Base-by-base conservation (phyloP, 2,329 filamentous ascomycete genomes). In the Cladosporium sp. region DNA sequence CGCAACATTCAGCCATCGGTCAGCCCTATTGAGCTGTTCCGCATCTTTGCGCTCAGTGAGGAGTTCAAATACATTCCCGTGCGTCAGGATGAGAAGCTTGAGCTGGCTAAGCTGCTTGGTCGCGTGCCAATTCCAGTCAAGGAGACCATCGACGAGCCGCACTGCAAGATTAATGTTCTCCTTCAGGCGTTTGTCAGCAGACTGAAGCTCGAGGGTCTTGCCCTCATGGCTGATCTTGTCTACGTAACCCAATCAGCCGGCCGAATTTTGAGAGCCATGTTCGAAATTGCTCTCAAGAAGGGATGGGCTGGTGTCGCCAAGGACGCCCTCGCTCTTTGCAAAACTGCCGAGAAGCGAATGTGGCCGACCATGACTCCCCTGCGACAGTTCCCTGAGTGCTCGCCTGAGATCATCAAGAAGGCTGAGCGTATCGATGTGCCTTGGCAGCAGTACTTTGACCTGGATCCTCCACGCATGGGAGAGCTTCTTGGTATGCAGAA, bases 41-140 rank as follows among this genome's bases (percentile, higher is more conserved):
- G 96, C 51, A 89, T 99, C 32, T 99, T 99, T 76, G 90, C 96
- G 14, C 86, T 98, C 41, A 98, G 95, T 75, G 92, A 96, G 65
- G 95, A 99, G 78, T 99, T 99, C 85, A 98, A 97, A 79, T 99
- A 96, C 78, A 99, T 99, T 51, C 95, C 95, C 1, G 94, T 99
- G 41, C 90, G 95, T 51, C 93, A 97, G 75, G 95, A 99, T 74
- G 95, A 99, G 83, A 98, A 98, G 82, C 84, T 99, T 36, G 95
- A 99, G 79, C 84, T 99, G 63, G 93, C 93, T 5, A 97, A 98
- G 78, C 84, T 99, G 36, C 84, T 99, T 26, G 90, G 90, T 11
- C 87, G 91, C 71, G 95, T 99, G 0, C 95, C 95, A 1, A 93
- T 99, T 65, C 95, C 95, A 4, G 93, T 99, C 72, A 99, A 99